Conservation (phyloP, 257 asterid species). For the Haberlea rhodopensis region DNA sequence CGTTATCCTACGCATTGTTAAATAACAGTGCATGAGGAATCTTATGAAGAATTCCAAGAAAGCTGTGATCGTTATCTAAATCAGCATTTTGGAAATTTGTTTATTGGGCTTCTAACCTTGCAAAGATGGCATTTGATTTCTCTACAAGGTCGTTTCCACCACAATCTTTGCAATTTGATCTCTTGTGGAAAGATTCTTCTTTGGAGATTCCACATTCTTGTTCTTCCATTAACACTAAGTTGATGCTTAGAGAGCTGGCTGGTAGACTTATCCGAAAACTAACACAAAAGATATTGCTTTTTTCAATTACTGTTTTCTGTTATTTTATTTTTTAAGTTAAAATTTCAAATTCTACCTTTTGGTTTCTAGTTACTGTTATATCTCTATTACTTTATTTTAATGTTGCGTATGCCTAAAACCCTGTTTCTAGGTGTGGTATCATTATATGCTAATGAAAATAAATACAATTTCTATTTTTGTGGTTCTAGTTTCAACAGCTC, state of each 20-base stretch:
- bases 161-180: neutral
- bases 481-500: neutral
- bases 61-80: too few species aligned
- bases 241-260: too few species aligned
- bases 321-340: neutral
- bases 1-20: neutral
- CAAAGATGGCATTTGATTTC: neutral
- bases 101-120: neutral
- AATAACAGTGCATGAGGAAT: neutral
- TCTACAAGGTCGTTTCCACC: neutral
- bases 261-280: neutral
- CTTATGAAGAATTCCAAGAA: too few species aligned
- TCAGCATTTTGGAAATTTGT: too few species aligned
- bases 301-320: neutral
- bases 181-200: too few species aligned
- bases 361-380: neutral
- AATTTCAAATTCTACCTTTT: neutral
- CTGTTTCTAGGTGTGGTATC: neutral
- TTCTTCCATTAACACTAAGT: too few species aligned
- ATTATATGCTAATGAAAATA: neutral
- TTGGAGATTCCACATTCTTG: neutral
- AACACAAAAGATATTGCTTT: neutral
- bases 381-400: neutral
- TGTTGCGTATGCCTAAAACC: neutral
- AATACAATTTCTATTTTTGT: neutral